These are phyloP conservation scores for Sarocladiaceae sp. DNA, from an alignment of 2,329 filamentous ascomycete genomes.

Conservation along the genomic window DNA sequence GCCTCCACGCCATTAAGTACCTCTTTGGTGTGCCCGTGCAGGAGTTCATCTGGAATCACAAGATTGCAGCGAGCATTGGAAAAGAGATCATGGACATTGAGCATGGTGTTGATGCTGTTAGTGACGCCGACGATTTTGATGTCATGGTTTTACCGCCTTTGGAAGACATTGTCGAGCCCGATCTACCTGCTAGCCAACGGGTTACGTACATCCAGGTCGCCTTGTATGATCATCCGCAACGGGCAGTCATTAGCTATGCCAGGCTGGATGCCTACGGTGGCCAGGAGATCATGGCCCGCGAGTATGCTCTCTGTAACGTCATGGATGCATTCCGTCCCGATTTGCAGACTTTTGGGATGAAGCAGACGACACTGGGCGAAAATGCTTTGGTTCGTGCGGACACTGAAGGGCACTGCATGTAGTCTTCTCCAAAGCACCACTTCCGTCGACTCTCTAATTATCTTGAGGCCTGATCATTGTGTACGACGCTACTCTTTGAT, in stretches of 20 bases:
- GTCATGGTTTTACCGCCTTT: not conserved
- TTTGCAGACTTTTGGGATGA: too few species aligned
- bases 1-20: not conserved
- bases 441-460: too few species aligned
- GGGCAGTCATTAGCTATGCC: not conserved
- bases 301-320: not conserved
- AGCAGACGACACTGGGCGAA: not conserved
- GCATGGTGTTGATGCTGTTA: not conserved
- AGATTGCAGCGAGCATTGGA: not conserved
- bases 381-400: too few species aligned
- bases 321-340: too few species aligned
- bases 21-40: not conserved
- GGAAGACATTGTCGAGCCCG: not conserved
- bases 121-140: not conserved
- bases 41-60: conserved; percentile 4
- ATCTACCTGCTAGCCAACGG: not conserved
- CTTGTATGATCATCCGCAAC: not conserved
- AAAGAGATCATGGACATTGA: not conserved
- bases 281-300: not conserved
- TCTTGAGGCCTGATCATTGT: too few species aligned
- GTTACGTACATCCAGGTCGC: not conserved
- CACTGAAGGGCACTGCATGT: too few species aligned
- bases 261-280: not conserved
- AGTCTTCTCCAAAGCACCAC: too few species aligned
- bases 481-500: too few species aligned